Evolutionary conservation across 371 early-diverging fungal genomes (phyloP), one percentile per base, ranked within the genome.

Genomic region (Rhizopus sp.): DNA sequence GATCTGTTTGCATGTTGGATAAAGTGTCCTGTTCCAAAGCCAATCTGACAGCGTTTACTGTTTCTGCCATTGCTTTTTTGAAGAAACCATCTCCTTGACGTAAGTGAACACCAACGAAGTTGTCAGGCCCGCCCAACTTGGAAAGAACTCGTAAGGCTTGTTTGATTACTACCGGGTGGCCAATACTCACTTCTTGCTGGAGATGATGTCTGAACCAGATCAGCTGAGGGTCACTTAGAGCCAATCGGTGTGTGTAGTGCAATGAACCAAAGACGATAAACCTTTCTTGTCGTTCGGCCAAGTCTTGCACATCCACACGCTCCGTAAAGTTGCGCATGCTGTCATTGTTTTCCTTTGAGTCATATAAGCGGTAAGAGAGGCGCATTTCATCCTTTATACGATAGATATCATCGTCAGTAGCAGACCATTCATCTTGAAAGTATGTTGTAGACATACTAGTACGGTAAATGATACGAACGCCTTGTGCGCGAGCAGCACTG

Each of bases 21-120:
- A 59, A 16, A 8, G 17, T 42, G 23, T 34, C 42, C 40, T 54
- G 61, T n/a, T 60, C 66, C 39, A 79, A 48, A 29, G 60, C 64
- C 5, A 52, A 12, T 33, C 62, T 56, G 4, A 80, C 56, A 23
- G 62, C 53, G 17, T 59, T 59, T 34, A 77, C 50, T 0, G 80
- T 80, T 29, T 64, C 68, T 10, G 55, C 47, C 40, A 66, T 59
- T 12, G 56, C 38, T 13, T 55, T 48, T 30, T 62, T 64, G 48
- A 80, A 80, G 3, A 66, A 66, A 17, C 81, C 81, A 55, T 78
- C 78, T 3, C 80, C 82, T 12, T 65, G 66, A n/a, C 83, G 69
- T n/a, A 79, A 44, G 44, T 83, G 83, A 7, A 73, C 68, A 46
- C 78, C 74, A 1, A 72, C 64, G 54, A 67, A 83, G 3, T 62